These are phyloP conservation scores for Strigomonas culicis DNA, from an alignment of 208 protist species.

Conservation along the genomic window DNA sequence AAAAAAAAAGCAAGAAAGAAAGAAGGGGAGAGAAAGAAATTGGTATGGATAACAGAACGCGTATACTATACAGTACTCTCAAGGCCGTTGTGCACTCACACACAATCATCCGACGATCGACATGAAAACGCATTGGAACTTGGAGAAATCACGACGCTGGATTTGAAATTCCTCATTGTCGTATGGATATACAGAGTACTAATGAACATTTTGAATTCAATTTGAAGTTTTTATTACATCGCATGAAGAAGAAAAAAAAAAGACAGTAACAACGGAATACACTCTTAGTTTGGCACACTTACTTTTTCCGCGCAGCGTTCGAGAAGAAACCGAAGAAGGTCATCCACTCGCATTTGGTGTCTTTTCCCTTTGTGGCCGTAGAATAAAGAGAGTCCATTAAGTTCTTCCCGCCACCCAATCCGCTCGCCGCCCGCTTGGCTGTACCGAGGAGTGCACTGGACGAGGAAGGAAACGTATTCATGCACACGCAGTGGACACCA, in stretches of 20 bases:
- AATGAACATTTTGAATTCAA: no score
- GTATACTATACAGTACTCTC: no score
- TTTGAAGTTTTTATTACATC: no score
- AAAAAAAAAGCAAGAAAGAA: background rate
- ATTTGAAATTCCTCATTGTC: no score
- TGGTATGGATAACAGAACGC: background rate
- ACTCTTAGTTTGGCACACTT: background rate
- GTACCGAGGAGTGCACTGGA: conserved; percentile 33
- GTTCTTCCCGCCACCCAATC: conserved; percentile 32
- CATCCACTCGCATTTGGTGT: conserved; percentile 26
- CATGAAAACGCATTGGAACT: no score
- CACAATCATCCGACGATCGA: no score
- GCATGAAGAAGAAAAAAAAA: background rate
- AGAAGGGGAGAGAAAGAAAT: conserved; percentile 14
- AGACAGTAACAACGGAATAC: background rate
- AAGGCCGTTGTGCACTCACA: no score
- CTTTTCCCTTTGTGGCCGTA: conserved; percentile 21
- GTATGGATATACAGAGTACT: no score
- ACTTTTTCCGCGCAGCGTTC: conserved; percentile 15
- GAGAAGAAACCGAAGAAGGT: conserved; percentile 31
- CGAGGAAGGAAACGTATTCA: conserved; percentile 36
- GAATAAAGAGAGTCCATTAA: conserved; percentile 27
- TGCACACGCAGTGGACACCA: conserved; percentile 52
- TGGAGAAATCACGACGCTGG: no score
- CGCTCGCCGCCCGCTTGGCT: conserved; percentile 29